Percentiles rank a stretch among this genome's conserved stretches.
These are phyloP conservation scores for Sporothrix protearum DNA, from an alignment of 2,329 filamentous ascomycete genomes.

Conservation along the genomic window DNA sequence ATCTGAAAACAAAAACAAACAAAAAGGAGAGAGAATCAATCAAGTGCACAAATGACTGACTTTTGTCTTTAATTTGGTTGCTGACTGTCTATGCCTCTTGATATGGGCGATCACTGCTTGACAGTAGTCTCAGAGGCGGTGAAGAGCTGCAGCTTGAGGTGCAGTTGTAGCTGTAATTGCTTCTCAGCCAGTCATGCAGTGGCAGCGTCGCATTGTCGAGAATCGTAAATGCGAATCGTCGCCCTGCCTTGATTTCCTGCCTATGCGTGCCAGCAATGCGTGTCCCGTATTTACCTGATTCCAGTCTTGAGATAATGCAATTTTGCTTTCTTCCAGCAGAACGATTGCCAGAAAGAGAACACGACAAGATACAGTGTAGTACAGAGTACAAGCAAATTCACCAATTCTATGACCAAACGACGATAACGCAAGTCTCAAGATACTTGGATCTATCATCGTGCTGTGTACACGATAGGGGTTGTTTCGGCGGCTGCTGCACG, in stretches of 20 bases:
- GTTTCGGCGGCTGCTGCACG: not conserved
- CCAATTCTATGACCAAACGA: not conserved
- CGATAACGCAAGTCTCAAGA: not conserved
- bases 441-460: not conserved
- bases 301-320: not conserved
- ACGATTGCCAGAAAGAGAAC: not conserved
- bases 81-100: not conserved
- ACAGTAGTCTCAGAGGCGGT: not conserved
- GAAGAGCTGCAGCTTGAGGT: not conserved
- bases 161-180: not conserved
- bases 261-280: not conserved
- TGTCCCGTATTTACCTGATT: not conserved
- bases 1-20: not conserved
- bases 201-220: not conserved
- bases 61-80: not conserved
- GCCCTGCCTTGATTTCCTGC: not conserved
- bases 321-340: not conserved
- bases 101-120: not conserved
- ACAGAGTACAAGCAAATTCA: too few species aligned
- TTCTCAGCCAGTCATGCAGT: not conserved
- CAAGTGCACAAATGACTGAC: not conserved
- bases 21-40: not conserved
- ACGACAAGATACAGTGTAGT: too few species aligned
- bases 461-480: not conserved
- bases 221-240: not conserved